Evolutionary conservation across 129 eudicot genomes (phyloP).

Genomic region (Tanacetum coccineum): DNA sequence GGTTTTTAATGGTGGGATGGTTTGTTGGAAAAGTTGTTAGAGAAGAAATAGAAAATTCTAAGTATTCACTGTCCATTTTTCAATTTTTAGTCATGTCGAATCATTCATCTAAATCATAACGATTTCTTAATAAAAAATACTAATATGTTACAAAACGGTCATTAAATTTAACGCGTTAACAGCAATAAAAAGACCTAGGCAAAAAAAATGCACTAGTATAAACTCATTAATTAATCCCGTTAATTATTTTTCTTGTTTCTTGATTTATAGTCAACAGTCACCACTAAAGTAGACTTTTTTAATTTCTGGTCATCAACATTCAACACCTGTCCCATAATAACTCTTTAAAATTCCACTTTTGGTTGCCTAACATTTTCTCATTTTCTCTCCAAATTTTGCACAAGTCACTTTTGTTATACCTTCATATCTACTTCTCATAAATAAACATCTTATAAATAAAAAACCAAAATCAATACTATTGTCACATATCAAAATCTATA

Average conservation of each 20-base stretch:
- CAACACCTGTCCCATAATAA: constrained; percentile 26
- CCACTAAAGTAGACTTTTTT: constrained; percentile 22
- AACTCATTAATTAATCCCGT: neutral
- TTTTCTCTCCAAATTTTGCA: constrained; percentile 24
- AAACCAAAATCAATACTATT: constrained; percentile 7
- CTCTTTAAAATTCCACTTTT: constrained; percentile 18
- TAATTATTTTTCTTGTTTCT: neutral
- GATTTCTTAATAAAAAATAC: neutral
- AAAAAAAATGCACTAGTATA: constrained; percentile 2
- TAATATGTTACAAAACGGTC: too few species aligned
- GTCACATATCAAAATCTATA: constrained; percentile 16
- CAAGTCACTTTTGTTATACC: constrained; percentile 21
- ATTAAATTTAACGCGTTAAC: too few species aligned
- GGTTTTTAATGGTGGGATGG: too few species aligned
- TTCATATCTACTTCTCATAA: constrained; percentile 31
- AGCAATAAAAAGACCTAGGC: neutral
- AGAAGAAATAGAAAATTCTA: too few species aligned
- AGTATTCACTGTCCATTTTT: too few species aligned
- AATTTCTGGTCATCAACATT: constrained; percentile 15
- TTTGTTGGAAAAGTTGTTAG: too few species aligned
- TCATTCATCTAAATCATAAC: too few species aligned
- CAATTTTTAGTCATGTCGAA: too few species aligned
- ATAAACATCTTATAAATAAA: constrained; percentile 13
- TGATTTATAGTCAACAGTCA: constrained; percentile 24
- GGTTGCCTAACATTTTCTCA: constrained; percentile 35